Evolutionary conservation across 2,329 filamentous ascomycete genomes (phyloP).

Genomic region (Cytospora paraplurivora): DNA sequence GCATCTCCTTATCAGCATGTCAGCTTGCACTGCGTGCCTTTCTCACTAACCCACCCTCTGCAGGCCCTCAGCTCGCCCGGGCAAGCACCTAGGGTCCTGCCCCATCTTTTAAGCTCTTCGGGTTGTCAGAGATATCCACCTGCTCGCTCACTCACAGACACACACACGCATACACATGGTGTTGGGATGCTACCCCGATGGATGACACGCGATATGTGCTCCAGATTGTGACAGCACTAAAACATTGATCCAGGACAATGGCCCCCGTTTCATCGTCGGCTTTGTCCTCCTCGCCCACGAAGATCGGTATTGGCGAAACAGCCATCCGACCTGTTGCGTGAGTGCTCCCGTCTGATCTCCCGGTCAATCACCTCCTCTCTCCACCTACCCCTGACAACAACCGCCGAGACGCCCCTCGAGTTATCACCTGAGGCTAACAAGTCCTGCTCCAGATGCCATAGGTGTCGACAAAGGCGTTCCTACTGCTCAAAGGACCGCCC

Average conservation of each 20-base stretch:
- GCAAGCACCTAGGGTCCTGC: too few relatives aligned
- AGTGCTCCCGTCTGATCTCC: constrained; percentile 2
- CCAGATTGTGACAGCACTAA: neutral
- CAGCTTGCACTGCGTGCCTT: too few relatives aligned
- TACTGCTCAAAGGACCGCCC: constrained; percentile 44
- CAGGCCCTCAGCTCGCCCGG: too few relatives aligned
- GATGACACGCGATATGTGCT: neutral
- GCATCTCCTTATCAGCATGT: too few relatives aligned
- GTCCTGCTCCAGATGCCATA: constrained; percentile 35
- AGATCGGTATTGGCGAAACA: neutral
- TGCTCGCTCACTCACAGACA: too few relatives aligned
- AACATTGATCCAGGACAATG: neutral
- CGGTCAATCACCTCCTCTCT: too few relatives aligned
- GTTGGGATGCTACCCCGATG: too few relatives aligned
- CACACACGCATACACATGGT: too few relatives aligned
- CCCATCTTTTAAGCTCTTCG: too few relatives aligned
- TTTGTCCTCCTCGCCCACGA: neutral
- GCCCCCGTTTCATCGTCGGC: constrained; percentile 10
- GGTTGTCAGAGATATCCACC: too few relatives aligned
- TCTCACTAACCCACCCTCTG: too few relatives aligned
- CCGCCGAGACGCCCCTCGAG: too few relatives aligned
- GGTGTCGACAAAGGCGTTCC: constrained; percentile 40
- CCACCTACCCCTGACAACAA: neutral
- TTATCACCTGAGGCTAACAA: neutral
- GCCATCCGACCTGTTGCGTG: constrained; percentile 26